Evolutionary conservation across 495 filamentous ascomycete species (phyloP).

Genomic region (Beverwykella pulmonaria): DNA sequence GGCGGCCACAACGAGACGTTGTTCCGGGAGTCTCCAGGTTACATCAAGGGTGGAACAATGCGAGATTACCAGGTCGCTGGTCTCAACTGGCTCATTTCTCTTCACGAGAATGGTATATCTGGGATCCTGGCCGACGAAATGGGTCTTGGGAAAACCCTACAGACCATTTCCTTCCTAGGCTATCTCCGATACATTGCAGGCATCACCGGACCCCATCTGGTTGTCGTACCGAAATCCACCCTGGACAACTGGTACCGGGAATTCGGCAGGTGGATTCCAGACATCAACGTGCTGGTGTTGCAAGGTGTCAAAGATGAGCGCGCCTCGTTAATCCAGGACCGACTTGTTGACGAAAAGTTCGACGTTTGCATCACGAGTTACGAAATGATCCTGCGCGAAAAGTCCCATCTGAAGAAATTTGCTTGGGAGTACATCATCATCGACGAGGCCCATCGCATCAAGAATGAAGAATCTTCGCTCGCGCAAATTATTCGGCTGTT

Average conservation of each 20-base stretch:
- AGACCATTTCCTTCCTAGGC: conserved; percentile 88
- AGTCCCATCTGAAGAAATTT: conserved; percentile 93
- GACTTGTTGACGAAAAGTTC: conserved; percentile 86
- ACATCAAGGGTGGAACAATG: conserved; percentile 83
- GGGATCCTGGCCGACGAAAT: conserved; percentile 98
- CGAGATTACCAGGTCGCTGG: conserved; percentile 95
- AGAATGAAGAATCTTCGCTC: conserved; percentile 97
- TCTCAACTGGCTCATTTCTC: conserved; percentile 96
- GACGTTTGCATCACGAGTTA: conserved; percentile 96
- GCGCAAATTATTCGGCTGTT: conserved; percentile 97
- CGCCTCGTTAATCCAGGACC: conserved; percentile 83
- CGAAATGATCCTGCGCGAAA: conserved; percentile 95
- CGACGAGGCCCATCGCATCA: conserved; percentile 98
- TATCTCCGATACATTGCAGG: conserved; percentile 88
- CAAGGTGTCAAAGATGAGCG: conserved; percentile 96
- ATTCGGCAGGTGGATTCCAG: conserved; percentile 91
- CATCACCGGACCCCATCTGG: conserved; percentile 89
- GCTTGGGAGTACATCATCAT: conserved; percentile 99
- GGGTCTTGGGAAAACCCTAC: conserved; percentile 92
- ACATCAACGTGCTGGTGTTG: conserved; percentile 89
- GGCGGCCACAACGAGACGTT: conserved; percentile 83
- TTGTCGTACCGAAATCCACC: conserved; percentile 95
- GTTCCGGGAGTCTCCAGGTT: conserved; percentile 89
- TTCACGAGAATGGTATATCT: conserved; percentile 98
- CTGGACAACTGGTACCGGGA: conserved; percentile 98